A percentile compares a stretch with the other conserved stretches of the same genome.
These are phyloP conservation scores for Pyracantha coccinea DNA, from an alignment of 331 rosid genomes.

Conservation along the genomic window DNA sequence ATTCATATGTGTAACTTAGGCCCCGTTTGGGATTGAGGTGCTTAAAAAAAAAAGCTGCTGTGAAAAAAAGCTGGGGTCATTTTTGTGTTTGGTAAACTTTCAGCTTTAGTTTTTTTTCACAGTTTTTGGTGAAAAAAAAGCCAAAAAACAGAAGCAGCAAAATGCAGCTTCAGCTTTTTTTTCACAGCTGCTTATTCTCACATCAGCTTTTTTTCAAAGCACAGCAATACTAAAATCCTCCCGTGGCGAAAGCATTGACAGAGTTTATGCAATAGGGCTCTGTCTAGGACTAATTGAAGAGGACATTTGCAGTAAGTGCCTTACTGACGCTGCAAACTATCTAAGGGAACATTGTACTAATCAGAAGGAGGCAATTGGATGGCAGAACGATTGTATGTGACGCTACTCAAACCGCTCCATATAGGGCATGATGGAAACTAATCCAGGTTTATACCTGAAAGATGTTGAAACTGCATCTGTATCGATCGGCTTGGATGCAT, in stretches of 20 bases:
- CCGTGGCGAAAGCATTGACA: constrained; percentile 3
- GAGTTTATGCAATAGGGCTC: constrained; percentile 22
- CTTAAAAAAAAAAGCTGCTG: no score
- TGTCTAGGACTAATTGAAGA: constrained; percentile 34
- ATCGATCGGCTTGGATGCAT: neutral
- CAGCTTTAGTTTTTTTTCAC: no score
- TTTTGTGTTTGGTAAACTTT: no score
- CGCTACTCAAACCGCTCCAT: constrained; percentile 28
- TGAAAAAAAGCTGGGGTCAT: no score
- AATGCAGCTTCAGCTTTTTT: no score
- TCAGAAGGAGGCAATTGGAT: constrained; percentile 36
- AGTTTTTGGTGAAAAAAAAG: no score
- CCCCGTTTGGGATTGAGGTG: no score
- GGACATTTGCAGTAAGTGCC: constrained; percentile 27
- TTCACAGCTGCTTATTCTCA: no score
- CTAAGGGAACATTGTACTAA: constrained; percentile 13
- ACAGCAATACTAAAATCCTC: neutral
- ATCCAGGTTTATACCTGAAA: rapidly evolving
- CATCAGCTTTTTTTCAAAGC: no score
- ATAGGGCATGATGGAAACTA: neutral
- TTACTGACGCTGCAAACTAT: neutral
- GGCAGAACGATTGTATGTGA: constrained; percentile 28
- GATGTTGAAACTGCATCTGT: rapidly evolving
- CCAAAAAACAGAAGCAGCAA: no score
- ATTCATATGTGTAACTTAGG: no score